Evolutionary conservation across 2,329 filamentous ascomycete genomes (phyloP).

Genomic region (Xenoacremonium recifei): DNA sequence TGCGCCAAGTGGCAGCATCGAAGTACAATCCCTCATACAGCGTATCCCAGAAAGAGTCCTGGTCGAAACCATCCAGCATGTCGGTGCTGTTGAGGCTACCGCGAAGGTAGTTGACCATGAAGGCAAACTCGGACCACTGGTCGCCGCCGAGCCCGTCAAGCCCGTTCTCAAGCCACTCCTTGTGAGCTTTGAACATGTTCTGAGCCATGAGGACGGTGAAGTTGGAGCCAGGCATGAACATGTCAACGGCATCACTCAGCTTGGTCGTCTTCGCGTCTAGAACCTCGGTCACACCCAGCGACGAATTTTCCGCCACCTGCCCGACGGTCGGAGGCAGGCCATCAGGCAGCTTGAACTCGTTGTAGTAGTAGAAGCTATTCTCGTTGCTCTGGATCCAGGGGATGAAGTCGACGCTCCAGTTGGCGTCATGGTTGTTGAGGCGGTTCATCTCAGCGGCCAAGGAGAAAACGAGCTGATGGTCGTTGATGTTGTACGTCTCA

Average conservation of each 20-base stretch:
- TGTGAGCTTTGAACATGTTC: conserved; percentile 45
- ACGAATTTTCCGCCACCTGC: conserved; percentile 45
- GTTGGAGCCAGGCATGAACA: conserved; percentile 30
- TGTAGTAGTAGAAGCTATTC: conserved; percentile 51
- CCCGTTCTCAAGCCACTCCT: conserved; percentile 35
- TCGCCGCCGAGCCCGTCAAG: conserved; percentile 35
- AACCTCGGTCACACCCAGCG: conserved; percentile 29
- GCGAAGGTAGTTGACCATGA: conserved; percentile 55
- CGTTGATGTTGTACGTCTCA: conserved; percentile 54
- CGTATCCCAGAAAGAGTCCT: conserved; percentile 46
- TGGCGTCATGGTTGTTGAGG: conserved; percentile 50
- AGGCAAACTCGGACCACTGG: conserved; percentile 64
- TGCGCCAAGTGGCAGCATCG: conserved; percentile 57
- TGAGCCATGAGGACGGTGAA: conserved; percentile 37
- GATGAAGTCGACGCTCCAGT: conserved; percentile 58
- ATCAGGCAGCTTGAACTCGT: conserved; percentile 45
- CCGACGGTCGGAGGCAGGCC: conserved; percentile 52
- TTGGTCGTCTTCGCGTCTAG: conserved; percentile 18
- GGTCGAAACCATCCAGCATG: conserved; percentile 32
- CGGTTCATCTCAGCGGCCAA: conserved; percentile 59
- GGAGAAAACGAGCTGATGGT: conserved; percentile 66
- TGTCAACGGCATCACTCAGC: conserved; percentile 35
- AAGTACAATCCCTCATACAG: conserved; percentile 57
- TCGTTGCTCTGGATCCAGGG: conserved; percentile 56
- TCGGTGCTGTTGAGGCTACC: conserved; percentile 52